These are phyloP conservation scores for Penicillium sp. DNA, from an alignment of 2,329 filamentous ascomycete species.

Conservation along the genomic window DNA sequence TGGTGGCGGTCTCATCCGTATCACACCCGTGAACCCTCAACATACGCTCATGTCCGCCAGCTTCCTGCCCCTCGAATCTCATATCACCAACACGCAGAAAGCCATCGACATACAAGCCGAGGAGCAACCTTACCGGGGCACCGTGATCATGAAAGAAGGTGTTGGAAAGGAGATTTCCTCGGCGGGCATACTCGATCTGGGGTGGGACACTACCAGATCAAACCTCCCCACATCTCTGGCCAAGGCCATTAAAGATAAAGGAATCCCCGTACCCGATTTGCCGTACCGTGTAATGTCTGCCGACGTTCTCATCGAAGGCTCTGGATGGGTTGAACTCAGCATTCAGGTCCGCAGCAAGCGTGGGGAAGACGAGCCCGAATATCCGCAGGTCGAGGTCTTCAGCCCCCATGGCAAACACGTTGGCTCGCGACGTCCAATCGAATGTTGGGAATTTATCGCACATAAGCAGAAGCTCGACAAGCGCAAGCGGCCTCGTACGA, in stretches of 20 bases:
- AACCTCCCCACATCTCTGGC: constrained; percentile 73
- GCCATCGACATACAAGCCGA: constrained; percentile 72
- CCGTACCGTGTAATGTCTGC: constrained; percentile 78
- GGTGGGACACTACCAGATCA: constrained; percentile 79
- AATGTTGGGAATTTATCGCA: constrained; percentile 36
- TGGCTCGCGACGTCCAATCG: constrained; percentile 42
- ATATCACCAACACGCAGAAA: constrained; percentile 78
- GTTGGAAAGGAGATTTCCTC: constrained; percentile 61
- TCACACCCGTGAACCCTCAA: constrained; percentile 71
- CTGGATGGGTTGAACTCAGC: constrained; percentile 88
- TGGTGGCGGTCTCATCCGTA: constrained; percentile 81
- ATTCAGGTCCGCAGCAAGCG: constrained; percentile 71
- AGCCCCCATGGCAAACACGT: constrained; percentile 82
- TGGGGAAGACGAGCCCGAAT: constrained; percentile 44
- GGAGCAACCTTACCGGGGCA: constrained; percentile 59
- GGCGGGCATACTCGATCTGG: constrained; percentile 74
- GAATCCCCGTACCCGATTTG: constrained; percentile 53
- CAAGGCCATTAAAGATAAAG: constrained; percentile 65
- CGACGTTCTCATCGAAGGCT: constrained; percentile 87
- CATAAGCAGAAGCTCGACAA: constrained; percentile 34
- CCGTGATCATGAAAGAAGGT: constrained; percentile 64
- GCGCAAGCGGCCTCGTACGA: constrained; percentile 26
- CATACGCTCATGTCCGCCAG: constrained; percentile 76
- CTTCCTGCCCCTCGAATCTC: constrained; percentile 76
- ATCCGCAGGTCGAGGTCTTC: constrained; percentile 73